Evolutionary conservation across 1,284 basidiomycete genomes (phyloP), one percentile per base, ranked within the genome.

Genomic region (Agroathelia rolfsii): DNA sequence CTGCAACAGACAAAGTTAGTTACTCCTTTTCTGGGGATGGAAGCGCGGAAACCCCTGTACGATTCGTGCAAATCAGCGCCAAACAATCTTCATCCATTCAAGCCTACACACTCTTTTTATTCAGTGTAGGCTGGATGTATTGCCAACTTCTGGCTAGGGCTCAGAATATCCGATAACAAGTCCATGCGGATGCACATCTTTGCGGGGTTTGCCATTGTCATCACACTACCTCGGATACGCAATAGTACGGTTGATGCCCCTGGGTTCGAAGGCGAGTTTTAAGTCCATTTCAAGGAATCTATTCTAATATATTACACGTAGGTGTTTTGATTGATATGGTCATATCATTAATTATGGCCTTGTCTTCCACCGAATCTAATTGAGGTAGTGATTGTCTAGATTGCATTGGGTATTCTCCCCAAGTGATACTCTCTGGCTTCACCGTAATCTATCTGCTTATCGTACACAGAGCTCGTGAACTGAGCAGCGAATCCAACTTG

Each of bases 191-290:
- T 61, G 32, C 55, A 64, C 34, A 45, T 69, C 5, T 42, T 61
- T 1, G 59, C 58, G 6, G 53, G 53, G 12, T 57, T 62, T 25
- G 59, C 56, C 6, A 61, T 66, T 18, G 44, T 72, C 5, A 44
- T 72, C 12, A 56, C 55, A 2, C 58, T 73, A 14, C 72, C 69
- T 3, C 66, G 71, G 38, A 41, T 75, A 25, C 54, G 72, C 21
- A 60, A 62, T 31, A 58, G 62, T 7, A 74, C 74, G 71, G 70
- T 71, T 14, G 69, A 74, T 47, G 69, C 65, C 9, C 71, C 71
- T 20, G 71, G 61, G 3, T 55, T 68, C 26, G 69, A 73, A 41
- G 69, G 71, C 65, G 40, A 50, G 62, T 47, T 4, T 25, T n/a
- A 40, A 32, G n/a, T 15, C 29, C 3, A 32, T 20, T 30, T 10